A percentile compares a stretch with the other conserved stretches of the same genome.
These are phyloP conservation scores for Theobroma cacao DNA, from an alignment of 345 rosid genomes.

Conservation along the genomic window DNA sequence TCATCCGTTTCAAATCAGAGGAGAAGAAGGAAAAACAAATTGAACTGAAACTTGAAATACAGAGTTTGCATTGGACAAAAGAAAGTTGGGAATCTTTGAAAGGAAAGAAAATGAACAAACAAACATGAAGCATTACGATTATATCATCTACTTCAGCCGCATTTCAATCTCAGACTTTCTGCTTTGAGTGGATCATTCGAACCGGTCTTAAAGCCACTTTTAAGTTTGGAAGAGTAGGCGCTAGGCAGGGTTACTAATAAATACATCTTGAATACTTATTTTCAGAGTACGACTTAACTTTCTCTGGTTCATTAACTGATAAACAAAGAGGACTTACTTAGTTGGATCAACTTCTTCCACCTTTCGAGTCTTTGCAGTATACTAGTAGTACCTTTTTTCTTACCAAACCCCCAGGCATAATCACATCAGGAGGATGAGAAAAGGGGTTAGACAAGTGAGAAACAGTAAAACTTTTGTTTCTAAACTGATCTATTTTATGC, in stretches of 20 bases:
- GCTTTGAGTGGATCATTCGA: not conserved
- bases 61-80: not conserved
- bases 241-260: too few species aligned
- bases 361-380: too few species aligned
- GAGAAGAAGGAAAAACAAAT: not conserved
- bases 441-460: not conserved
- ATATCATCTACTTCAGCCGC: not conserved
- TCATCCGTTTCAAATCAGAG: not conserved
- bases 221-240: not conserved
- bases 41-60: not conserved
- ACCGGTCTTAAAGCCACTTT: not conserved
- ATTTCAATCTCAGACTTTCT: not conserved
- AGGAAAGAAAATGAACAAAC: not conserved
- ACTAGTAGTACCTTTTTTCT: too few species aligned
- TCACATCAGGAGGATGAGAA: too few species aligned
- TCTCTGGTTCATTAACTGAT: not conserved
- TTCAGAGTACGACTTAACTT: not conserved
- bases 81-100: not conserved
- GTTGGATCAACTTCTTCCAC: not conserved
- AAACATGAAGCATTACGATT: not conserved
- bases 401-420: too few species aligned
- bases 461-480: not conserved
- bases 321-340: not conserved
- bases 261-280: not conserved
- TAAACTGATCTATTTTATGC: not conserved